phyloP scores from a whole-genome alignment of 371 early-diverging fungal genomes.

The Mortierella sp. region DNA sequence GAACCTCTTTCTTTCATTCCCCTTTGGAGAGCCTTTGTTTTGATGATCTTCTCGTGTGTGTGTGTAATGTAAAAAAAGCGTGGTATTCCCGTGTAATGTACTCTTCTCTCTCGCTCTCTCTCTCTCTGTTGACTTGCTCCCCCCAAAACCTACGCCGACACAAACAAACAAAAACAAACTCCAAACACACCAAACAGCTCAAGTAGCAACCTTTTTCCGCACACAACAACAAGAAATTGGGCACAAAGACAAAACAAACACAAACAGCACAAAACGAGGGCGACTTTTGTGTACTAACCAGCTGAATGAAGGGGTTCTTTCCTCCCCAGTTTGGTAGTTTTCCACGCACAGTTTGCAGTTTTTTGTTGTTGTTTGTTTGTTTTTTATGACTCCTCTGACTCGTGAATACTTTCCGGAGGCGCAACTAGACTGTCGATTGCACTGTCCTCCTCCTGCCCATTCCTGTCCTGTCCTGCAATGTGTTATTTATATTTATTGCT shows the following conservation, averaged over 20 bases:
- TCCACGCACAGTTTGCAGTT: not conserved
- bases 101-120: not conserved
- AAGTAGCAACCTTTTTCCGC: not conserved
- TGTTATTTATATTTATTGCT: too few species aligned
- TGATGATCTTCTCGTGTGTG: not conserved
- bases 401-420: not conserved
- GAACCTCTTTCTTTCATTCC: not conserved
- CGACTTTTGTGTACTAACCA: not conserved
- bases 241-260: too few species aligned
- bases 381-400: not conserved
- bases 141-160: not conserved
- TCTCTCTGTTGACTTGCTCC: not conserved
- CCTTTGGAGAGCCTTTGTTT: not conserved
- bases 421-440: conserved; percentile 7
- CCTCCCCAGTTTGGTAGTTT: not conserved
- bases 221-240: not conserved
- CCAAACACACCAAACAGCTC: not conserved
- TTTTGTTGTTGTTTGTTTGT: not conserved
- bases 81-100: too few species aligned
- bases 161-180: not conserved
- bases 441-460: not conserved
- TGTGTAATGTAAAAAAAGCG: not conserved
- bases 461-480: not conserved
- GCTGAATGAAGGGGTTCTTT: not conserved
- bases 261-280: not conserved